Evolutionary conservation across 805 yeast genomes (phyloP).

Genomic region (Myxozyma melibiosi): DNA sequence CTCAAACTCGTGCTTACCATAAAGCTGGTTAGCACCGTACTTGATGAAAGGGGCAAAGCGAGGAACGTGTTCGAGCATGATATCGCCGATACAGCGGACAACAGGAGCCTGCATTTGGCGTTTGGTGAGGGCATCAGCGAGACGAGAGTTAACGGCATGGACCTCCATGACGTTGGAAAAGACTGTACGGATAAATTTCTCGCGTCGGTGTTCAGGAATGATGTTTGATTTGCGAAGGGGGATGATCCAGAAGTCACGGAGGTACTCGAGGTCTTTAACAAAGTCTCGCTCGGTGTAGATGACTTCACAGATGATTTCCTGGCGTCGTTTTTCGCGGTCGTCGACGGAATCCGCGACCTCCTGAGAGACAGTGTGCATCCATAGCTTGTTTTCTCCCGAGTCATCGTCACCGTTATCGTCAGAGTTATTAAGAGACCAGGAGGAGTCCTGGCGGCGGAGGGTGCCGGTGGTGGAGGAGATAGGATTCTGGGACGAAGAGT

Average conservation of each 20-base stretch:
- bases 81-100: conserved; percentile 83
- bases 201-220: conserved; percentile 86
- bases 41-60: conserved; percentile 88
- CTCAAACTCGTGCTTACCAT: conserved; percentile 94
- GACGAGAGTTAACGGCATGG: conserved; percentile 75
- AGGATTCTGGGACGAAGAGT: background rate
- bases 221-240: conserved; percentile 85
- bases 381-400: conserved; percentile 71
- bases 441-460: conserved; percentile 25
- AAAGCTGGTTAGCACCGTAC: conserved; percentile 92
- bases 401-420: conserved; percentile 56
- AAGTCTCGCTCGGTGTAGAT: conserved; percentile 93
- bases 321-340: conserved; percentile 85
- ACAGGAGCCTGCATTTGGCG: conserved; percentile 86
- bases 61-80: conserved; percentile 79
- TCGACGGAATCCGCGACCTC: conserved; percentile 75
- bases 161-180: conserved; percentile 89
- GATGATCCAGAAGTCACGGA: conserved; percentile 91
- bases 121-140: conserved; percentile 85
- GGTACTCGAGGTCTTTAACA: conserved; percentile 89
- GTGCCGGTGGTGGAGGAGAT: conserved; percentile 46
- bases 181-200: conserved; percentile 86
- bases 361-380: conserved; percentile 91
- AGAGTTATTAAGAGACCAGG: conserved; percentile 41
- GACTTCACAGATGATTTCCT: conserved; percentile 92